phyloP scores from a whole-genome alignment of 805 yeast species.

The Metschnikowia hibisci region DNA sequence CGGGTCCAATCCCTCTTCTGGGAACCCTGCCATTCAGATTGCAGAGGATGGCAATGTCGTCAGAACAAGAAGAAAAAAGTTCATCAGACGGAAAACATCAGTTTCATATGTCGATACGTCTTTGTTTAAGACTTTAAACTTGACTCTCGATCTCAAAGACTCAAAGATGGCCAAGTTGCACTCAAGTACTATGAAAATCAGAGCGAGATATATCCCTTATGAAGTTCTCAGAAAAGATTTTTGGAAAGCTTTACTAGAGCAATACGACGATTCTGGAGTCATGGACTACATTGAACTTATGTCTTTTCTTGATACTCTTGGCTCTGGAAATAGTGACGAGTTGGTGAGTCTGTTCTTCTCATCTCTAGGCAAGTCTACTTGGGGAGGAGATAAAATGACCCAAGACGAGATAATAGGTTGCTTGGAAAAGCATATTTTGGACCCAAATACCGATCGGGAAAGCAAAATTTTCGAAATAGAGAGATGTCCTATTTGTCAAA shows the following conservation, averaged over 20 bases:
- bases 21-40: constrained; percentile 20
- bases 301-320: constrained; percentile 61
- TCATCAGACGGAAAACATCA: constrained; percentile 30
- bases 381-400: constrained; percentile 52
- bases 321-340: constrained; percentile 48
- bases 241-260: constrained; percentile 61
- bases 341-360: constrained; percentile 54
- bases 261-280: constrained; percentile 39
- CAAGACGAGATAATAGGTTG: constrained; percentile 44
- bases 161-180: constrained; percentile 35
- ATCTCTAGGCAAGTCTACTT: constrained; percentile 40
- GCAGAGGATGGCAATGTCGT: constrained; percentile 31
- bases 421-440: constrained; percentile 39
- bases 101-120: constrained; percentile 36
- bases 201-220: constrained; percentile 67
- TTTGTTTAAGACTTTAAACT: constrained; percentile 39
- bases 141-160: constrained; percentile 31
- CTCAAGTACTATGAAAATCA: constrained; percentile 53
- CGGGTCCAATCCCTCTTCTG: constrained; percentile 8
- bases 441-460: constrained; percentile 15
- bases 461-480: constrained; percentile 54
- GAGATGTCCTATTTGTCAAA: constrained; percentile 77
- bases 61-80: constrained; percentile 25
- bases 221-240: constrained; percentile 58
- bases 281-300: constrained; percentile 59